Evolutionary conservation across 441 rosid genomes (phyloP), one percentile per base, ranked within the genome.

Genomic region (Eutrema salsugineum): DNA sequence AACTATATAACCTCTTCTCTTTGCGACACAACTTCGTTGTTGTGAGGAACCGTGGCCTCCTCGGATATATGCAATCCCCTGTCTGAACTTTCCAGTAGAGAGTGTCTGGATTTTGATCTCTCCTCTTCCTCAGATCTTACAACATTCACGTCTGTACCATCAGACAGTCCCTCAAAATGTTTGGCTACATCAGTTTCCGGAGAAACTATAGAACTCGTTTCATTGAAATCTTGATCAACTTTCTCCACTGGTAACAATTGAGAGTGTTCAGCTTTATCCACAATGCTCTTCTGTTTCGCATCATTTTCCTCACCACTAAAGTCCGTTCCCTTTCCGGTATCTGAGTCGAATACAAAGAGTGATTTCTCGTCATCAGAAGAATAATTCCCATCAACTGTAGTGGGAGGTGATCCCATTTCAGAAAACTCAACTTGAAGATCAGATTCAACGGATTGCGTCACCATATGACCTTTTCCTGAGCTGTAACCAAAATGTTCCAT

Each of bases 391-490:
- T 85, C 91, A 12, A 56, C 68, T 17, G 83, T 79, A 24, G 77
- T 36, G n/a, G 87, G 85, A 51, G 99, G 97, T 35, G 99, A 91
- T 60, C 97, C 86, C 6, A 75, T 57, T 74, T 91, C 99, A 8
- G 99, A 94, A 67, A 91, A 84, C 81, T 91, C 99, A 50, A 94
- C 97, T 71, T 91, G 97, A 85, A 94, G 81, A 72, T 91, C 99
- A 43, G 99, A 94, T 70, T 94, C 97, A 50, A 85, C 80, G 20
- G 99, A 94, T 73, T 76, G 57, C 2, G 81, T 76, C 19, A 85
- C 83, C 54, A 81, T 83, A 78, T 83, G 96, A 76, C 85, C 66
- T 17, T 68, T 63, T 24, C 57, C 56, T 16, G 71, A 44, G 11
- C 66, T 55, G 67, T 68, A 79, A 63, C 82, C 83, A 32, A 77